These are phyloP conservation scores for Albugo candida DNA, from an alignment of 352 stramenopile species.

Conservation along the genomic window DNA sequence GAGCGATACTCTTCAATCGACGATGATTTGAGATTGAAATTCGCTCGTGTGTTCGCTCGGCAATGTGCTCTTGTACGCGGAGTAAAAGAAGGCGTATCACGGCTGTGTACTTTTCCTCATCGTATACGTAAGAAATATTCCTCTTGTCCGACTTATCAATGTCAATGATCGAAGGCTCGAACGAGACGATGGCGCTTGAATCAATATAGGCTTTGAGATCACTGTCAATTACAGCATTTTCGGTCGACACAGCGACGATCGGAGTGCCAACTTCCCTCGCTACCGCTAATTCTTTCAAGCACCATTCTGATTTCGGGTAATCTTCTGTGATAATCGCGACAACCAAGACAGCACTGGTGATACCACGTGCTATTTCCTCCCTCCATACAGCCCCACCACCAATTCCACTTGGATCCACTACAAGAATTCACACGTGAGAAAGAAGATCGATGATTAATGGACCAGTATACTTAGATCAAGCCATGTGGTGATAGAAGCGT, in stretches of 20 bases:
- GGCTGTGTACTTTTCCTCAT: slow-evolving; percentile 24
- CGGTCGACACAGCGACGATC: slow-evolving; percentile 46
- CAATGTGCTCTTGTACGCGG: slow-evolving; percentile 50
- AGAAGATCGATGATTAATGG: background rate
- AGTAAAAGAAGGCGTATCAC: slow-evolving; percentile 52
- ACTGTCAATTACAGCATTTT: slow-evolving; percentile 30
- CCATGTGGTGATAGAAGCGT: slow-evolving; percentile 56
- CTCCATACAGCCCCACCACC: slow-evolving; percentile 60
- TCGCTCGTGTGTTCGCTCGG: slow-evolving; percentile 32
- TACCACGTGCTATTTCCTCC: slow-evolving; percentile 61
- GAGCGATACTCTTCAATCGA: background rate
- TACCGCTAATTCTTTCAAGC: slow-evolving; percentile 55
- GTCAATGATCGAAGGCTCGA: slow-evolving; percentile 42
- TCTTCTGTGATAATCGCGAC: slow-evolving; percentile 56
- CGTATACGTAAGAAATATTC: slow-evolving; percentile 45
- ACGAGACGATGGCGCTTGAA: slow-evolving; percentile 66
- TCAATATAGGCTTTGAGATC: slow-evolving; percentile 75
- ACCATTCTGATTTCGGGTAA: slow-evolving; percentile 55
- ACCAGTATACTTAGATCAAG: slow-evolving; percentile 32
- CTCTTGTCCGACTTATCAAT: slow-evolving; percentile 30
- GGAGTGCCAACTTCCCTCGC: slow-evolving; percentile 46
- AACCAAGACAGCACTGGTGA: slow-evolving; percentile 50
- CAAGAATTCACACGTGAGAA: background rate
- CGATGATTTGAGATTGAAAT: slow-evolving; percentile 14
- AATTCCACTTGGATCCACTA: slow-evolving; percentile 57